Base-by-base conservation (phyloP, 2,329 filamentous ascomycete genomes). In the Neonectria ditissima region DNA sequence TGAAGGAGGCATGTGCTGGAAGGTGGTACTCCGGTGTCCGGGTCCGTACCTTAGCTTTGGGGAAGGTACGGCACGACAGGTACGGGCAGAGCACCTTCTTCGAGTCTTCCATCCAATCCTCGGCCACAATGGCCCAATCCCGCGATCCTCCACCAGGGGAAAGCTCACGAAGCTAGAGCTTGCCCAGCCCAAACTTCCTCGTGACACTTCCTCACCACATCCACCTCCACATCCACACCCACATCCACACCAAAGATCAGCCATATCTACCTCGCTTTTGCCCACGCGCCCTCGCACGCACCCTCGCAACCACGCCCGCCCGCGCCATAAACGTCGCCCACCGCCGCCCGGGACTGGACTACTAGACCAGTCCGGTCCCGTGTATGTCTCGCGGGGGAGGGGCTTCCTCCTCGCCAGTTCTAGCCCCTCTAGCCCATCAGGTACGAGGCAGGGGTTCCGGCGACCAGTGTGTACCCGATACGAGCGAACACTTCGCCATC, bases 51-150 rank as follows among this genome's bases (percentile, higher is more conserved):
- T 37, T 37, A 37, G n/a, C 18, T 52, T 52, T 48, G 30, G 44
- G 50, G 52, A 22, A 59, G 43, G 62, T 54, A 26, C 47, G 41
- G 22, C 28, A 16, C 51, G 32, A 59, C 53, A 63, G 55, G 47
- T 65, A 55, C 65, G 67, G 68, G 65, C 68, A 60, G 57, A 41
- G 22, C 54, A 55, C 58, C 51, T 28, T 57, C 37, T 24, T 24
- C 43, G n/a, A 20, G 18, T 34, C 41, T 41, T 30, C 34, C 59
- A 62, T 30, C 30, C 7, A 39, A 39, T 20, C 37, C 9, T 4
- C 32, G 37, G 28, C 43, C 51, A 26, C 39, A 39, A 10, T 26
- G 37, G 11, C 28, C 18, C 16, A 13, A 30, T 10, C 28, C 28
- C n/a, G 14, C 34, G 26, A 41, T 37, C 37, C 34, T 55, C 18